Conservation (phyloP, 2,329 filamentous ascomycete species). For the Aspergillus chevalieri region DNA sequence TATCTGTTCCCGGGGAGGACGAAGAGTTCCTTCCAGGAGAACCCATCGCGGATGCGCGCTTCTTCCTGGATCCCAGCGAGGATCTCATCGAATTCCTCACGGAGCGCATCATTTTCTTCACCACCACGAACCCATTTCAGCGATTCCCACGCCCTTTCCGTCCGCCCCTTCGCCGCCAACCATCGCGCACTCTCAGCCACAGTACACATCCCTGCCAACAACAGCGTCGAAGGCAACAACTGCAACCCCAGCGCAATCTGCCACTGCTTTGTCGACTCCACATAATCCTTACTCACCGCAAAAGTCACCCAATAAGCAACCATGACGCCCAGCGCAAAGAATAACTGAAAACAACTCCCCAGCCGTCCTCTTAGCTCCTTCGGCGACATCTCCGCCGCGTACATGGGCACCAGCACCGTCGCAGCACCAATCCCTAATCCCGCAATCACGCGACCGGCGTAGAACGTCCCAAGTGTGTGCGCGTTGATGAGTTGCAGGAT, state of each 20-base stretch:
- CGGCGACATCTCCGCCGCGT: slow-evolving; percentile 37
- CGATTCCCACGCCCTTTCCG: slow-evolving; percentile 43
- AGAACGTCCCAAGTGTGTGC: slow-evolving; percentile 39
- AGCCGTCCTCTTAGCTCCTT: slow-evolving; percentile 37
- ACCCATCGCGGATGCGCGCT: slow-evolving; percentile 37
- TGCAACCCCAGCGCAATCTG: slow-evolving; percentile 45
- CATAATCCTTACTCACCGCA: slow-evolving; percentile 38
- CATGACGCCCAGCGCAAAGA: slow-evolving; percentile 34
- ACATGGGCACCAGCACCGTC: slow-evolving; percentile 38
- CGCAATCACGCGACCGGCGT: slow-evolving; percentile 42
- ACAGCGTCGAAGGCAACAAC: slow-evolving; percentile 43
- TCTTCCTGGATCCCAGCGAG: slow-evolving; percentile 45
- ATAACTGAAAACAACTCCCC: slow-evolving; percentile 34
- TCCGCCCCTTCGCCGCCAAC: slow-evolving; percentile 42
- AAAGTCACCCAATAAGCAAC: slow-evolving; percentile 46
- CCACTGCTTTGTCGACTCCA: slow-evolving; percentile 41
- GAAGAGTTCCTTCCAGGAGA: slow-evolving; percentile 44
- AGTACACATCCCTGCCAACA: slow-evolving; percentile 46
- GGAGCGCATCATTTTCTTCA: slow-evolving; percentile 29
- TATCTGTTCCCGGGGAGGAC: slow-evolving; percentile 42
- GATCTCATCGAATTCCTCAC: slow-evolving; percentile 32
- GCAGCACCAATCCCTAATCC: slow-evolving; percentile 44
- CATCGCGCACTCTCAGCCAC: slow-evolving; percentile 45
- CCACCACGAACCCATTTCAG: slow-evolving; percentile 50
- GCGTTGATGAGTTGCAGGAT: slow-evolving; percentile 45